Evolutionary conservation across 2,329 filamentous ascomycete species (phyloP), one percentile per base, ranked within the genome.

Genomic region (Nothopassalora personata): DNA sequence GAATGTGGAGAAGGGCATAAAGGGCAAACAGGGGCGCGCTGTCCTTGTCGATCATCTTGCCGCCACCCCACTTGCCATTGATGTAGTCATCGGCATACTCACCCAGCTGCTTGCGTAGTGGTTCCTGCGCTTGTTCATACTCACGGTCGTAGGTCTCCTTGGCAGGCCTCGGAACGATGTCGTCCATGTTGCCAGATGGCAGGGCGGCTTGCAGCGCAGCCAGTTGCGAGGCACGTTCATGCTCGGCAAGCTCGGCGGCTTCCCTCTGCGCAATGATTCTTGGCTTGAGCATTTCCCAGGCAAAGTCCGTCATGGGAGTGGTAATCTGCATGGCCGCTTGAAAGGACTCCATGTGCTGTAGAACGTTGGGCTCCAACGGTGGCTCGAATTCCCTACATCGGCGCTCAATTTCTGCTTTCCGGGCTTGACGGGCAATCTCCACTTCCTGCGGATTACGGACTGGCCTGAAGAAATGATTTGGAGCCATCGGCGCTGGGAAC

Each of bases 301-400:
- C 83, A 56, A 79, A 77, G 60, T 91, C 87, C 63, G 83, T 86
- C 66, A 93, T 76, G 19, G 86, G 85, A 27, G 83, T 80, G 9
- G 83, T 82, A 39, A 90, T 87, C 63, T 89, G 84, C 49, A 89
- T 81, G 31, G 89, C 86, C 39, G 87, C 87, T 68, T 87, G 84
- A 71, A 91, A 93, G 1, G 88, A 85, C 50, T 88, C 82, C 73
- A 91, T 89, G 68, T 87, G 85, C 57, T 81, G 81, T 58, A 92
- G 77, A 46, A 89, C 78, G 64, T 79, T 80, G 43, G 85, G 75
- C 52, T 78, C 75, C 58, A 93, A 76, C 1, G 89, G 86, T 28
- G 88, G 88, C 33, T 85, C 74, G 52, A 93, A 79, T 71, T 82
- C 75, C 48, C 64, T 53, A 68, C 87, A 89, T 30, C 88, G 83